Conservation (phyloP, 768 basidiomycete genomes). For the Flagelloscypha sp. region DNA sequence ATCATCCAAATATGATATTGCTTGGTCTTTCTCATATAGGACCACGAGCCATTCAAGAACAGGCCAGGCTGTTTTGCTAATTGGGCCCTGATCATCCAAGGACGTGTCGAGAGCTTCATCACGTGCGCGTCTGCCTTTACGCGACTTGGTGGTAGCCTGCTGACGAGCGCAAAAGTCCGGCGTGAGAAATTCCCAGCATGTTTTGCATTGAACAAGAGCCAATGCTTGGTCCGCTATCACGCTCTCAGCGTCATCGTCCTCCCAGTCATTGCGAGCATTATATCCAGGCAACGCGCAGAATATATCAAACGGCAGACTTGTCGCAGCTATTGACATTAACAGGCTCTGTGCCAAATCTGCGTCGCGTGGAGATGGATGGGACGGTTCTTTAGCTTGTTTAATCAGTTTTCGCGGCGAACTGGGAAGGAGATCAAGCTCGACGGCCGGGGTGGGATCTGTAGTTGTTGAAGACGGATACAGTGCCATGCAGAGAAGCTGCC, state of each 20-base stretch:
- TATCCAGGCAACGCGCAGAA: constrained; percentile 49
- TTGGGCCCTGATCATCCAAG: constrained; percentile 18
- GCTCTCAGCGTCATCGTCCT: constrained; percentile 42
- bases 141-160: constrained; percentile 23
- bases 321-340: constrained; percentile 45
- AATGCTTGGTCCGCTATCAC: constrained; percentile 46
- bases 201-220: constrained; percentile 44
- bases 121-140: constrained; percentile 19
- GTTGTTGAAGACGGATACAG: constrained; percentile 42
- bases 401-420: constrained; percentile 43
- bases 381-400: constrained; percentile 28
- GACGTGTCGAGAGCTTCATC: constrained; percentile 20
- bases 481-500: constrained; percentile 64
- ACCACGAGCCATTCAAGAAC: constrained; percentile 60
- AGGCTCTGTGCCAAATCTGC: constrained; percentile 44
- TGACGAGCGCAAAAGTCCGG: constrained; percentile 47
- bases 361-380: constrained; percentile 35
- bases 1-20: constrained; percentile 20
- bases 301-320: constrained; percentile 47
- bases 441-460: constrained; percentile 14
- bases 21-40: constrained; percentile 64
- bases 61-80: constrained; percentile 63
- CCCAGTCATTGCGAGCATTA: constrained; percentile 16
- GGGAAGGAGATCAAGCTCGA: constrained; percentile 19
- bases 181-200: constrained; percentile 55